Percentiles rank a stretch among this genome's conserved stretches.
phyloP scores from a whole-genome alignment of 2,329 filamentous ascomycete species.

The Aureobasidium namibiae region DNA sequence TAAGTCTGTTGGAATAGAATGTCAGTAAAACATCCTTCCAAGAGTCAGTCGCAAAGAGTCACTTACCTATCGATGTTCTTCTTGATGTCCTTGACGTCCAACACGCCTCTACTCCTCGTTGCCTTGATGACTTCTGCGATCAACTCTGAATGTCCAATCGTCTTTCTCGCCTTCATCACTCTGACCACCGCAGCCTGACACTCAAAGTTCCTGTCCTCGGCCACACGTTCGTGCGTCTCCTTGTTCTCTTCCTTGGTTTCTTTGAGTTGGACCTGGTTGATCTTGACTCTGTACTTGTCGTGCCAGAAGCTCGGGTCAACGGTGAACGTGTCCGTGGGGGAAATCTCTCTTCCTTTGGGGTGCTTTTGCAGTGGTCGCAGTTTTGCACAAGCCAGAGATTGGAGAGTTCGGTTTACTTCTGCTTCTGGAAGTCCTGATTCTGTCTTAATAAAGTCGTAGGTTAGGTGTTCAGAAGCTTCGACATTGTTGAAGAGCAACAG shows the following conservation, averaged over 20 bases:
- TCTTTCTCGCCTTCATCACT: conserved; percentile 93
- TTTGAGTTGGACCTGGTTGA: conserved; percentile 96
- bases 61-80: conserved; percentile 88
- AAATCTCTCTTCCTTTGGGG: conserved; percentile 71
- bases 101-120: conserved; percentile 75
- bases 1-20: conserved; percentile 49
- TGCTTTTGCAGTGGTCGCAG: conserved; percentile 75
- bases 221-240: conserved; percentile 83
- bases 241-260: conserved; percentile 94
- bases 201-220: conserved; percentile 85
- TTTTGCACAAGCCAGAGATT: conserved; percentile 90
- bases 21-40: conserved; percentile 12
- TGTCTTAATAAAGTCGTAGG: conserved; percentile 66
- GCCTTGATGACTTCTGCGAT: conserved; percentile 88
- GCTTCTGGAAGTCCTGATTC: conserved; percentile 65
- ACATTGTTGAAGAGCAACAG: conserved; percentile 81
- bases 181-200: conserved; percentile 94
- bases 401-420: conserved; percentile 82
- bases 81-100: conserved; percentile 86
- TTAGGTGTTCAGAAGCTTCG: conserved; percentile 53
- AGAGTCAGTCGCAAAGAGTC: not conserved
- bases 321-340: conserved; percentile 69
- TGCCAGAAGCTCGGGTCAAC: conserved; percentile 73
- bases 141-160: conserved; percentile 75
- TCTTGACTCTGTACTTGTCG: conserved; percentile 85